Evolutionary conservation across 176 grass and related monocot genomes (phyloP).

Genomic region (Alloteropsis semialata): DNA sequence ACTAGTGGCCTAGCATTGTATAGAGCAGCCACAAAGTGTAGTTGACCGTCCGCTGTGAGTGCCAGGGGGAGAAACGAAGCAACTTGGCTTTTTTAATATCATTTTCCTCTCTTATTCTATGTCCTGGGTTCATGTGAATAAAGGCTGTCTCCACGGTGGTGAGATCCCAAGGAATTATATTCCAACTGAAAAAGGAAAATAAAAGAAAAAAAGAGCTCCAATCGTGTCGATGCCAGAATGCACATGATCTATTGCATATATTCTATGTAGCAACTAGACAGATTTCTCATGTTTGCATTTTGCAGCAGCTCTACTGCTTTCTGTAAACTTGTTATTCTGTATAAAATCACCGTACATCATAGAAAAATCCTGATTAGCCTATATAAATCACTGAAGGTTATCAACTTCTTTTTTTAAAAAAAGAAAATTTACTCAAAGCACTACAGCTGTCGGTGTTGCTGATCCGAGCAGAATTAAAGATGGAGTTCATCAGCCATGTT

Average conservation of each 20-base stretch:
- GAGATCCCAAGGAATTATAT: conserved; percentile 31
- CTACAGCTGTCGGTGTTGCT: neutral
- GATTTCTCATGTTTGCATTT: neutral
- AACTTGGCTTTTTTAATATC: neutral
- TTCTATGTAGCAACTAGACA: neutral
- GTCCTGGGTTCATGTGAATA: conserved; percentile 17
- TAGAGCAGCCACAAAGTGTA: neutral
- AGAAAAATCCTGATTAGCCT: no score
- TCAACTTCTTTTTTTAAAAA: neutral
- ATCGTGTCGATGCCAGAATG: neutral
- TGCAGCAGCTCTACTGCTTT: neutral
- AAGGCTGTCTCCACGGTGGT: conserved; percentile 9
- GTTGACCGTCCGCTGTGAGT: neutral
- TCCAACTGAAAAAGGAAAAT: neutral
- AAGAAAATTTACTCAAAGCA: neutral
- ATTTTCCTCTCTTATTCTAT: neutral
- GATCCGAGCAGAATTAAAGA: neutral
- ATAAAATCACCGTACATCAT: neutral
- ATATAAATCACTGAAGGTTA: neutral
- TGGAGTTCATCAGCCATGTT: neutral
- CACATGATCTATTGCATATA: neutral
- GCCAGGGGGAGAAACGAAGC: neutral
- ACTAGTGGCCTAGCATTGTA: no score
- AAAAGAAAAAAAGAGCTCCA: neutral
- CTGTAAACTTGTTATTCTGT: neutral